Evolutionary conservation across 2,329 filamentous ascomycete species (phyloP).

Genomic region (Fusarium torulosum): DNA sequence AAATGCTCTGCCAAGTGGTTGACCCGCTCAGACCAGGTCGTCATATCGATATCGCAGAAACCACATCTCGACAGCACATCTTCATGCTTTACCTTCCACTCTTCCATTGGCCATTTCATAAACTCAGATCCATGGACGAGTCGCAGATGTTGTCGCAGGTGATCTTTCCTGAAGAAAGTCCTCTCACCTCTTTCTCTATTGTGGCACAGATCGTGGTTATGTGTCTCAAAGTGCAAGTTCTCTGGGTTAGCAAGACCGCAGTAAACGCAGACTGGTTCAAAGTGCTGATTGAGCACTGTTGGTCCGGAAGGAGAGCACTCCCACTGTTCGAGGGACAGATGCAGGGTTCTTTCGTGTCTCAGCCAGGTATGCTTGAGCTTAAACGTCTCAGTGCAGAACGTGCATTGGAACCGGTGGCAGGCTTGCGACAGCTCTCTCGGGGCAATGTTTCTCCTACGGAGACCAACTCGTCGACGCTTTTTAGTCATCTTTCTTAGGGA

Average conservation of each 20-base stretch:
- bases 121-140: constrained; percentile 58
- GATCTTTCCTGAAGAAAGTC: constrained; percentile 59
- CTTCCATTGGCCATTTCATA: constrained; percentile 59
- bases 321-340: constrained; percentile 61
- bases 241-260: constrained; percentile 53
- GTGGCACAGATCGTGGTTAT: constrained; percentile 62
- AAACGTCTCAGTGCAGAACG: constrained; percentile 62
- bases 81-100: constrained; percentile 54
- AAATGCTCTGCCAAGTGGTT: constrained; percentile 60
- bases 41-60: constrained; percentile 55
- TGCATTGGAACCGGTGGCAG: constrained; percentile 53
- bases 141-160: constrained; percentile 58
- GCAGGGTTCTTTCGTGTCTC: constrained; percentile 64
- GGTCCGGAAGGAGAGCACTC: constrained; percentile 57
- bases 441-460: neutral
- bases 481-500: constrained; percentile 1
- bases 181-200: constrained; percentile 52
- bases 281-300: constrained; percentile 55
- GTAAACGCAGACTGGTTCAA: constrained; percentile 53
- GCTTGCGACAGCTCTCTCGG: neutral
- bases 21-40: constrained; percentile 54
- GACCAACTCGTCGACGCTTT: constrained; percentile 4
- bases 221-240: constrained; percentile 51
- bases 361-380: constrained; percentile 61
- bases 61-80: constrained; percentile 57